A percentile compares a stretch with the other conserved stretches of the same genome.
These are phyloP conservation scores for Annulohypoxylon bovei DNA, from an alignment of 495 filamentous ascomycete species.

Conservation along the genomic window DNA sequence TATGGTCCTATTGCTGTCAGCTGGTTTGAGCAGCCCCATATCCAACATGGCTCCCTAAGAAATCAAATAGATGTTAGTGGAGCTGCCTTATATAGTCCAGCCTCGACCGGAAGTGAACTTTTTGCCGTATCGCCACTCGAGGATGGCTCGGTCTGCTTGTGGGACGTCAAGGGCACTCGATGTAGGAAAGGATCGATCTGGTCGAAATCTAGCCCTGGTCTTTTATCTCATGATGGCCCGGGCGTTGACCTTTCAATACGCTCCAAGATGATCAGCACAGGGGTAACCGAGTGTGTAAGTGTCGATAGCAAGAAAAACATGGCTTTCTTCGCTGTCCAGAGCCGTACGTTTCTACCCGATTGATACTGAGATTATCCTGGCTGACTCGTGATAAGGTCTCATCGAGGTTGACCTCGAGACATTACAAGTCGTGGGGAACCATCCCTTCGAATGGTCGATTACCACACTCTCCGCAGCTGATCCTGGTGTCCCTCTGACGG, in stretches of 20 bases:
- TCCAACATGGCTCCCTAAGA: conserved; percentile 42
- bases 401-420: conserved; percentile 88
- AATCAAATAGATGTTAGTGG: conserved; percentile 67
- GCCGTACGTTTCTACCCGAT: conserved; percentile 56
- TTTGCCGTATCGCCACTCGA: conserved; percentile 82
- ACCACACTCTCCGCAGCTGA: conserved; percentile 82
- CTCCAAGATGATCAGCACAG: conserved; percentile 66
- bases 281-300: conserved; percentile 83
- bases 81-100: conserved; percentile 69
- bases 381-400: conserved; percentile 60
- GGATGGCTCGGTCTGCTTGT: conserved; percentile 85
- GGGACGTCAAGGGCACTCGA: conserved; percentile 76
- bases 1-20: conserved; percentile 76
- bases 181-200: conserved; percentile 71
- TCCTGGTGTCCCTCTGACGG: conserved; percentile 77
- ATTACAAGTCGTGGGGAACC: conserved; percentile 72
- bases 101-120: conserved; percentile 55
- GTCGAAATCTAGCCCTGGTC: conserved; percentile 69
- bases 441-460: conserved; percentile 84
- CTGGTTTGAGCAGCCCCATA: conserved; percentile 74
- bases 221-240: conserved; percentile 64
- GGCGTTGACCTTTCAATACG: conserved; percentile 53
- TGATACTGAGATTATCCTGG: not conserved
- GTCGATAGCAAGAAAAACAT: conserved; percentile 75
- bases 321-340: conserved; percentile 82